Base-by-base conservation (phyloP, 2,329 filamentous ascomycete species). In the Colletotrichum truncatum region DNA sequence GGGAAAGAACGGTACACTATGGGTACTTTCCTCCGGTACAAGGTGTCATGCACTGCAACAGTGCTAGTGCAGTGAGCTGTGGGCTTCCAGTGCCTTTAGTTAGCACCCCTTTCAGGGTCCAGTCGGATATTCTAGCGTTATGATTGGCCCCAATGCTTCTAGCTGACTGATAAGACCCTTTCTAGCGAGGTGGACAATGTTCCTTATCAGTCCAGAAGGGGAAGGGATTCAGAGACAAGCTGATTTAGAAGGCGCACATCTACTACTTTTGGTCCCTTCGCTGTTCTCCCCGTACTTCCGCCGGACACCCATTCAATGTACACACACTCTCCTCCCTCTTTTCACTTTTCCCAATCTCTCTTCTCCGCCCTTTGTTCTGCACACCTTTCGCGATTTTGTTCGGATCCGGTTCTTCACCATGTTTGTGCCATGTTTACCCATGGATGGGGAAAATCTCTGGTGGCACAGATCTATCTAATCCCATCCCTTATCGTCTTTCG, bases 151-250 rank as follows among this genome's bases (percentile, higher is more conserved):
- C 28, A 12, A 28, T 6, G 16, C 10, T 9, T n/a, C 7, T 38
- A 21, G 11, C 18, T n/a, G 18, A 5, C 23, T 21, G 3, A 4
- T 43, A 18, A 38, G 34, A 1, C 4, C n/a, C n/a, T 53, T 4
- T 8, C 6, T 38, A 41, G 41, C 43, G 18, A 46, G 52, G 41
- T 41, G 41, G 52, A 18, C 49, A 23, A 57, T 51, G 52, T 43
- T 58, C 41, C 43, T 34, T 43, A 49, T 58, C 52, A 21, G 43
- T 32, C 52, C 28, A 14, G 39, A 52, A 41, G n/a, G n/a, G 38
- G 38, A 30, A 34, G 36, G 9, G n/a, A 18, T 18, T 14, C 18
- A 32, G 43, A 21, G 26, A 8, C 36, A 45, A 16, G 21, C 26
- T 51, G n/a, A n/a, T 18, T 25, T 14, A 23, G 28, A 9, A 32